phyloP scores from a whole-genome alignment of 2,329 filamentous ascomycete genomes.

The Penicillium italicum region DNA sequence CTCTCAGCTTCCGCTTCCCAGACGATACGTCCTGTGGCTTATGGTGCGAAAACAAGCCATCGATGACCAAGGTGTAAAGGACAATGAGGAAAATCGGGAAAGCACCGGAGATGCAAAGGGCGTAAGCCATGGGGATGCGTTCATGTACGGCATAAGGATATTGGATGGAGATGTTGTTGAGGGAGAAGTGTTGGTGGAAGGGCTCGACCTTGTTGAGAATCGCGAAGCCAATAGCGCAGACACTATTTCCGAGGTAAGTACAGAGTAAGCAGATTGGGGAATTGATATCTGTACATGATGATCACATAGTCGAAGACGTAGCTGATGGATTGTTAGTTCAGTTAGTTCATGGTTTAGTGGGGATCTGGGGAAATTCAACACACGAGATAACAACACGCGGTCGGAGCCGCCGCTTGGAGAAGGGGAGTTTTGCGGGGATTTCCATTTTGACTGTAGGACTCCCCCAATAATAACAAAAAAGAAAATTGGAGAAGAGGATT shows the following conservation, averaged over 20 bases:
- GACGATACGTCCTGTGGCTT: constrained; percentile 35
- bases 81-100: constrained; percentile 51
- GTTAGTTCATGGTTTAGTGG: constrained; percentile 9
- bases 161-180: constrained; percentile 55
- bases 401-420: constrained; percentile 52
- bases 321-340: constrained; percentile 33
- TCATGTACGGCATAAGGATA: constrained; percentile 57
- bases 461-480: not conserved
- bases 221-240: constrained; percentile 51
- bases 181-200: constrained; percentile 56
- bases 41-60: constrained; percentile 56
- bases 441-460: constrained; percentile 11
- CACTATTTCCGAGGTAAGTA: constrained; percentile 33
- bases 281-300: constrained; percentile 47
- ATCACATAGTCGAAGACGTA: constrained; percentile 60
- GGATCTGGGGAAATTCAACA: constrained; percentile 22
- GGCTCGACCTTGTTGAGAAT: constrained; percentile 53
- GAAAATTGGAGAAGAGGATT: not conserved
- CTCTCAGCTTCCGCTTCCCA: constrained; percentile 39
- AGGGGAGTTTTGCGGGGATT: constrained; percentile 46
- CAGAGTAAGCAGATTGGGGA: not conserved
- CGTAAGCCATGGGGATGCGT: constrained; percentile 50
- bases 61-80: constrained; percentile 55
- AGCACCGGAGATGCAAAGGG: constrained; percentile 49
- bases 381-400: constrained; percentile 53